phyloP scores from a whole-genome alignment of 169 alveolate species.

The Blepharisma undulans region DNA sequence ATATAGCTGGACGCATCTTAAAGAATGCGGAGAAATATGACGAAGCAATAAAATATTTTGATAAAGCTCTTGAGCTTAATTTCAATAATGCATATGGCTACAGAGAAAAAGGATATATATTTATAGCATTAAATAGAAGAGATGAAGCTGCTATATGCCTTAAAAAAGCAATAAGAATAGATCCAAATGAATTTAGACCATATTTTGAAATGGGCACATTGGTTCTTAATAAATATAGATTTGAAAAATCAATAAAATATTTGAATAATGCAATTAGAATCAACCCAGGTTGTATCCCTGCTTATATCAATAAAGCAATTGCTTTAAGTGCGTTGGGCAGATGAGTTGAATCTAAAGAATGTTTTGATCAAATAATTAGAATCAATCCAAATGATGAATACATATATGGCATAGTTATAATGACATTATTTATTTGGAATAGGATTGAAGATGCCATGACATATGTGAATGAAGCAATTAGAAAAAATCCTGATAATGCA shows the following conservation, averaged over 20 bases:
- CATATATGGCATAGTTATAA: not conserved
- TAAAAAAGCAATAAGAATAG: no score
- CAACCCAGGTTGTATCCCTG: not conserved
- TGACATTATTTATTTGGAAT: not conserved
- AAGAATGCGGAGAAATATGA: no score
- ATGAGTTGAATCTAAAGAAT: not conserved
- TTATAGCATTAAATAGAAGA: no score
- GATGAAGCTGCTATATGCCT: no score
- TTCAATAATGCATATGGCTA: no score
- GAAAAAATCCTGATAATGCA: not conserved
- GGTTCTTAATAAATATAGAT: not conserved
- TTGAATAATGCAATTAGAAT: not conserved
- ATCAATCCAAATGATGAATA: not conserved
- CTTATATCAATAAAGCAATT: no score
- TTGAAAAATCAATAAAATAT: not conserved
- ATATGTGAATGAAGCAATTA: not conserved
- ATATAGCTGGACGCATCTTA: no score
- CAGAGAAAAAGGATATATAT: no score
- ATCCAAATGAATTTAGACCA: not conserved
- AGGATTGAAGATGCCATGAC: not conserved
- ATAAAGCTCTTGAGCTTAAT: no score
- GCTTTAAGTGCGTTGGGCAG: not conserved
- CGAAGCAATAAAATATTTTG: no score
- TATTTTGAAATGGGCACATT: not conserved
- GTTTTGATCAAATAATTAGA: not conserved